Percentiles rank a stretch among this genome's conserved stretches.
Conservation (phyloP, 257 asterid species). For the Haberlea rhodopensis region DNA sequence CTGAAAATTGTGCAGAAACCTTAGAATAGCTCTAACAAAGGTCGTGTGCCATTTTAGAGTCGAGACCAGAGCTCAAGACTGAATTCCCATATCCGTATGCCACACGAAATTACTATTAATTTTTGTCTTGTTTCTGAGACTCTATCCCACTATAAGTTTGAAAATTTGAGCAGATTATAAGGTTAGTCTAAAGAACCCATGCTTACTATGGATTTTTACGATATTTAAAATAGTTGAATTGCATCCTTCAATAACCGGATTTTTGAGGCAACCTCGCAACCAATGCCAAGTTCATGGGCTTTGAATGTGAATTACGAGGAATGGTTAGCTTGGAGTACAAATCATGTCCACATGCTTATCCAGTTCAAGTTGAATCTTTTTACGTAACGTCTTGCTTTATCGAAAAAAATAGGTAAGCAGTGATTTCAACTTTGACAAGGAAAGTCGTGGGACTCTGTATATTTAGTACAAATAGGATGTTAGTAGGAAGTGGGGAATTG, state of each 20-base stretch:
- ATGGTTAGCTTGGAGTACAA: no score
- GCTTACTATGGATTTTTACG: background rate
- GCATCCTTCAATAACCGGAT: no score
- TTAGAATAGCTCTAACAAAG: conserved; percentile 18
- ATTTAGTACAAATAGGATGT: no score
- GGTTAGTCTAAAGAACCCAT: background rate
- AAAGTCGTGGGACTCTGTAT: conserved; percentile 12
- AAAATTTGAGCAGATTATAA: background rate
- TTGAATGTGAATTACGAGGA: background rate
- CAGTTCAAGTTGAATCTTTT: background rate
- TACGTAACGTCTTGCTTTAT: background rate
- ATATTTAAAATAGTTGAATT: no score
- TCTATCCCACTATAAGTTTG: background rate
- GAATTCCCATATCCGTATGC: no score
- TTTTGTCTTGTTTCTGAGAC: background rate
- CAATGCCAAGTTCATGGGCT: background rate
- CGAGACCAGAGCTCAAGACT: background rate
- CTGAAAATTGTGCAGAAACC: conserved; percentile 20
- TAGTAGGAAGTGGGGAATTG: no score
- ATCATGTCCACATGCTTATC: background rate
- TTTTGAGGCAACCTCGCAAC: background rate
- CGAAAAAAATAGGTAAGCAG: background rate
- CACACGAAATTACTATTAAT: background rate
- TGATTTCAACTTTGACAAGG: conserved; percentile 11
- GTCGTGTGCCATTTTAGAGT: background rate